Percentiles rank a stretch among this genome's conserved stretches.
Conservation (phyloP, 768 basidiomycete genomes). For the Boletellus sp. region DNA sequence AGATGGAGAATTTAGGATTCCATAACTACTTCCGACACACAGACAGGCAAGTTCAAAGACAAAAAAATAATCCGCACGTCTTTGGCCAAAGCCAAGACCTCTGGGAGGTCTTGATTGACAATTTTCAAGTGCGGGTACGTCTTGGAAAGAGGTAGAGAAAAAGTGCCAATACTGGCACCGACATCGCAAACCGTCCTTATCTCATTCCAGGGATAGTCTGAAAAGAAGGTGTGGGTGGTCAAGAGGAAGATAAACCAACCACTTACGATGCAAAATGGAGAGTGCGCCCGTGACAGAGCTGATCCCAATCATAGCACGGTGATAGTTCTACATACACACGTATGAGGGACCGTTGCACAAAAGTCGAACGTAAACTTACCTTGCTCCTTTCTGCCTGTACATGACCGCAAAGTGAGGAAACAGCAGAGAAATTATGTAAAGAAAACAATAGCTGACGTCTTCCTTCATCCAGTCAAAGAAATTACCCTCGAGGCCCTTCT, state of each 20-base stretch:
- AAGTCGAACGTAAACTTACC: not conserved
- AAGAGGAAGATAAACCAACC: not conserved
- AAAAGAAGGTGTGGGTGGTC: not conserved
- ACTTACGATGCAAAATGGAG: conserved; percentile 22
- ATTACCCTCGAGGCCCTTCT: conserved; percentile 11
- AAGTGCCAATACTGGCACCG: conserved; percentile 27
- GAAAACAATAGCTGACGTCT: conserved; percentile 12
- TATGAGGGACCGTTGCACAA: conserved; percentile 1
- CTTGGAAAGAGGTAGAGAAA: conserved; percentile 27
- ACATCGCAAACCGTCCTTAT: conserved; percentile 27
- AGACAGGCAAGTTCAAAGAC: not conserved
- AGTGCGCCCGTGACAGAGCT: conserved; percentile 21
- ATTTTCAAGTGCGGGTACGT: conserved; percentile 27
- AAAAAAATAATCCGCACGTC: conserved; percentile 8
- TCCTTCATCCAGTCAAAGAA: conserved; percentile 24
- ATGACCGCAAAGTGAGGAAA: not conserved
- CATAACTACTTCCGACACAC: not conserved
- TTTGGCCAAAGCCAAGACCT: conserved; percentile 21
- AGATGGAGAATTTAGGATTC: not conserved
- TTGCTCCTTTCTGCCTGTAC: conserved; percentile 13
- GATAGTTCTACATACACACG: conserved; percentile 16
- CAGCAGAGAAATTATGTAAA: not conserved
- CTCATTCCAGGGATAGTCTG: conserved; percentile 27
- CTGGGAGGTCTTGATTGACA: conserved; percentile 27
- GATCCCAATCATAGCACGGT: conserved; percentile 23